phyloP scores from a whole-genome alignment of 164 flowering plant genomes.

The Tetrastigma voinierianum region DNA sequence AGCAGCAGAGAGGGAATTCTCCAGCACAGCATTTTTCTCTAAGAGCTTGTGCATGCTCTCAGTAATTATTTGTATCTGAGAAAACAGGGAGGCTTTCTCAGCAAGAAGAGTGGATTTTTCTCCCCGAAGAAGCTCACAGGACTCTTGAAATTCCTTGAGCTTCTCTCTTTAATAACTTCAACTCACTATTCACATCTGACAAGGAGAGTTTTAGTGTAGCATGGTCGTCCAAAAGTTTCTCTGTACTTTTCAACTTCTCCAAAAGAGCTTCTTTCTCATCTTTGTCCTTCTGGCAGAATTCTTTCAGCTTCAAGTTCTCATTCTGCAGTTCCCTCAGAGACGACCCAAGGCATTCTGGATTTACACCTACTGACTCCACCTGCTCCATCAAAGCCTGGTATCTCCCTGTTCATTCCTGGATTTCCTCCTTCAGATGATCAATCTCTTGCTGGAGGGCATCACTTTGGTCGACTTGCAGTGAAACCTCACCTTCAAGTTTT shows the following conservation, averaged over 20 bases:
- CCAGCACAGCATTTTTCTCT: constrained; percentile 56
- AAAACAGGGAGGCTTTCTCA: constrained; percentile 64
- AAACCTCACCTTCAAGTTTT: constrained; percentile 70
- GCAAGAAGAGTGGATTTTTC: constrained; percentile 62
- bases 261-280: constrained; percentile 39
- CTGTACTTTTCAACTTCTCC: constrained; percentile 55
- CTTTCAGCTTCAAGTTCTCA: constrained; percentile 66
- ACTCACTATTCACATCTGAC: constrained; percentile 42
- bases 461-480: constrained; percentile 43
- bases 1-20: constrained; percentile 55
- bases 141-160: constrained; percentile 51
- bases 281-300: constrained; percentile 34
- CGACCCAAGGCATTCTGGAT: constrained; percentile 44
- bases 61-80: constrained; percentile 56
- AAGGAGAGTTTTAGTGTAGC: constrained; percentile 46
- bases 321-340: constrained; percentile 66
- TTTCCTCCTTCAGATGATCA: constrained; percentile 58
- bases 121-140: constrained; percentile 45
- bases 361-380: constrained; percentile 61
- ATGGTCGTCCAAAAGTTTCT: constrained; percentile 42
- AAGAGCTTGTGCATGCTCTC: constrained; percentile 63
- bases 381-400: constrained; percentile 54
- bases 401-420: constrained; percentile 41
- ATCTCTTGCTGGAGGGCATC: constrained; percentile 64
- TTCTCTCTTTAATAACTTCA: constrained; percentile 51